A percentile compares a stretch with the other conserved stretches of the same genome.
phyloP scores from a whole-genome alignment of 2,329 filamentous ascomycete genomes.

The Aureobasidium namibiae region DNA sequence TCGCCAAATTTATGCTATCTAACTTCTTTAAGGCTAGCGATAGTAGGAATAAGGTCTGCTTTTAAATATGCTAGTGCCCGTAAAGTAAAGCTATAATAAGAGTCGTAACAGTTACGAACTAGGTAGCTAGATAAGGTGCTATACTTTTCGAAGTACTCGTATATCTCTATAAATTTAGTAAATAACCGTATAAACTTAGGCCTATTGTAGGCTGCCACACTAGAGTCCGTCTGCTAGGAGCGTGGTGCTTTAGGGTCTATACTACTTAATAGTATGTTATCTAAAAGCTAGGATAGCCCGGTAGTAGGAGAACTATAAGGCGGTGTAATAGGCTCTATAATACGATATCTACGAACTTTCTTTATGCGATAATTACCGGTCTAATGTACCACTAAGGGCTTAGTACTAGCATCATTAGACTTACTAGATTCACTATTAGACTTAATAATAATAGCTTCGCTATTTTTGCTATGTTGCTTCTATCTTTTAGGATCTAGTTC shows the following conservation, averaged over 20 bases:
- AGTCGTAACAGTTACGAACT: background rate
- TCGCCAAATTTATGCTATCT: background rate
- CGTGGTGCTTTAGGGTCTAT: background rate
- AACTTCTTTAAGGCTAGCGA: background rate
- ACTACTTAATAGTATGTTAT: background rate
- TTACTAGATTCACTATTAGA: too few relatives aligned
- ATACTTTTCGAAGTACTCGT: background rate
- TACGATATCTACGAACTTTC: background rate
- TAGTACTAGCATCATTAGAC: background rate
- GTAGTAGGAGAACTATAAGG: background rate
- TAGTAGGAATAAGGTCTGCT: background rate
- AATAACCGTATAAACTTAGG: background rate
- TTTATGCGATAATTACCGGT: background rate
- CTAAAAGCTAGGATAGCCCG: background rate
- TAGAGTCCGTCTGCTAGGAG: too few relatives aligned
- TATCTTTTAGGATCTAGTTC: too few relatives aligned
- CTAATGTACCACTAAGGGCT: background rate
- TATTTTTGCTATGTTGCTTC: too few relatives aligned
- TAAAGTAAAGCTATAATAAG: background rate
- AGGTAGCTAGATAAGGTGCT: background rate
- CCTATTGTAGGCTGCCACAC: background rate
- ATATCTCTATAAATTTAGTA: background rate
- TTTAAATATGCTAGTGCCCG: background rate
- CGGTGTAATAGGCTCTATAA: background rate
- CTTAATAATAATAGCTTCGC: too few relatives aligned